phyloP scores from a whole-genome alignment of 352 stramenopile species.

The Phytophthora foliorum region DNA sequence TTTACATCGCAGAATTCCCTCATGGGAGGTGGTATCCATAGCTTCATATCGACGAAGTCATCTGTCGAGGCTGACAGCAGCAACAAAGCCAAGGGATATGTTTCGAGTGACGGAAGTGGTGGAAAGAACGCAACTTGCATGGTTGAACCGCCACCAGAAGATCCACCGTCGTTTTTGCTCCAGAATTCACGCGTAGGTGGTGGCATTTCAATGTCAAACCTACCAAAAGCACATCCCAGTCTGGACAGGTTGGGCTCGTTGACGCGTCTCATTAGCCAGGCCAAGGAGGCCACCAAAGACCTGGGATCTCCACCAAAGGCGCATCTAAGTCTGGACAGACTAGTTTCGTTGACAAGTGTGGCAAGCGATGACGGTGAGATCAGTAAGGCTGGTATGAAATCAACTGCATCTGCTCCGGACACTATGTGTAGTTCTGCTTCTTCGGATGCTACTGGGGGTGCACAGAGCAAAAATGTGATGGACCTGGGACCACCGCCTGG shows the following conservation, averaged over 20 bases:
- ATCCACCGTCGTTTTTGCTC: slow-evolving; percentile 25
- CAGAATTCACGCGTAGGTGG: slow-evolving; percentile 29
- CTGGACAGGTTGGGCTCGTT: slow-evolving; percentile 25
- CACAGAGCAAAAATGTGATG: slow-evolving; percentile 16
- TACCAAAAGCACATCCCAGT: slow-evolving; percentile 13
- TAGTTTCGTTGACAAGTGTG: slow-evolving; percentile 24
- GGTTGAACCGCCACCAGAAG: slow-evolving; percentile 29
- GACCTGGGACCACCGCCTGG: slow-evolving; percentile 74
- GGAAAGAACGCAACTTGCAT: slow-evolving; percentile 10
- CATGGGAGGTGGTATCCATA: slow-evolving; percentile 74
- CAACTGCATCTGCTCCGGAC: not conserved
- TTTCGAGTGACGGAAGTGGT: slow-evolving; percentile 5
- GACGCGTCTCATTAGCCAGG: slow-evolving; percentile 26
- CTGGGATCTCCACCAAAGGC: slow-evolving; percentile 16
- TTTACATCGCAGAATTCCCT: slow-evolving; percentile 78
- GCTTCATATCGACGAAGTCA: slow-evolving; percentile 23
- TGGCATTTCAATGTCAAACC: slow-evolving; percentile 24
- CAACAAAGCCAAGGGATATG: not conserved
- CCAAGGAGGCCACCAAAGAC: slow-evolving; percentile 25
- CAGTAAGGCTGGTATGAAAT: slow-evolving; percentile 3
- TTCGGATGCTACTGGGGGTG: slow-evolving; percentile 15
- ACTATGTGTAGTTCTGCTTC: slow-evolving; percentile 14
- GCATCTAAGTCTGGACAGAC: slow-evolving; percentile 20
- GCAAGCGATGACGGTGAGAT: slow-evolving; percentile 16
- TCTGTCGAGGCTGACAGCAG: not conserved